These are phyloP conservation scores for Fusarium chlamydosporum DNA, from an alignment of 2,329 filamentous ascomycete genomes.

Conservation along the genomic window DNA sequence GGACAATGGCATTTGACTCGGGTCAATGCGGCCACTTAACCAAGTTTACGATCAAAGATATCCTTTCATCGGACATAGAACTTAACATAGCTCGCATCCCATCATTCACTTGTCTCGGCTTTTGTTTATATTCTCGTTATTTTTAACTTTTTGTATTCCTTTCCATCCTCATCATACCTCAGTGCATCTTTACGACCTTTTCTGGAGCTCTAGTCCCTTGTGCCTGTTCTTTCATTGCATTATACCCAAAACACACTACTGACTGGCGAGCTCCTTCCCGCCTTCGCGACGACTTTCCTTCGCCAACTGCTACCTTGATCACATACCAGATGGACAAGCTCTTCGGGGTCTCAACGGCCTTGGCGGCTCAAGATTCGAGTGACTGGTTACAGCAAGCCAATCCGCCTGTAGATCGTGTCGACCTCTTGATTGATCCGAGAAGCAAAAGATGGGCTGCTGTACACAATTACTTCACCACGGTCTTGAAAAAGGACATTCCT, in stretches of 20 bases:
- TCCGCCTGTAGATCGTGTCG: conserved; percentile 27
- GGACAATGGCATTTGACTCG: conserved; percentile 37
- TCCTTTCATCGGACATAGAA: conserved; percentile 6
- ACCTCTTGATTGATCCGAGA: conserved; percentile 47
- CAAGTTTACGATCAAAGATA: not conserved
- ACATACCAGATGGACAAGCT: not conserved
- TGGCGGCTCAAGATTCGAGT: not conserved
- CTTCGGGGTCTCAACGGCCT: not conserved
- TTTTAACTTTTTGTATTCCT: conserved; percentile 20
- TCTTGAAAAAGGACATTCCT: conserved; percentile 47
- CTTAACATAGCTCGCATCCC: conserved; percentile 28
- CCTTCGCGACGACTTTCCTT: not conserved
- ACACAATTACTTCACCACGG: conserved; percentile 51
- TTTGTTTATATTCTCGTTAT: conserved; percentile 8
- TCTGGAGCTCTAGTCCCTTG: not conserved
- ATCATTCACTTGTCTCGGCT: conserved; percentile 1
- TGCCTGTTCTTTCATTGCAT: conserved; percentile 4
- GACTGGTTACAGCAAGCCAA: conserved; percentile 5
- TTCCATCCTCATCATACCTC: not conserved
- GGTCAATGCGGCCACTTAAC: conserved; percentile 2
- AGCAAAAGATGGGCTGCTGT: conserved; percentile 46
- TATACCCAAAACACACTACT: conserved; percentile 10
- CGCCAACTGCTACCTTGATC: not conserved
- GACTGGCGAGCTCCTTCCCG: not conserved
- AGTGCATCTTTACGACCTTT: not conserved